Evolutionary conservation across 2,329 filamentous ascomycete genomes (phyloP).

Genomic region (Allantophomopsis cytisporea): DNA sequence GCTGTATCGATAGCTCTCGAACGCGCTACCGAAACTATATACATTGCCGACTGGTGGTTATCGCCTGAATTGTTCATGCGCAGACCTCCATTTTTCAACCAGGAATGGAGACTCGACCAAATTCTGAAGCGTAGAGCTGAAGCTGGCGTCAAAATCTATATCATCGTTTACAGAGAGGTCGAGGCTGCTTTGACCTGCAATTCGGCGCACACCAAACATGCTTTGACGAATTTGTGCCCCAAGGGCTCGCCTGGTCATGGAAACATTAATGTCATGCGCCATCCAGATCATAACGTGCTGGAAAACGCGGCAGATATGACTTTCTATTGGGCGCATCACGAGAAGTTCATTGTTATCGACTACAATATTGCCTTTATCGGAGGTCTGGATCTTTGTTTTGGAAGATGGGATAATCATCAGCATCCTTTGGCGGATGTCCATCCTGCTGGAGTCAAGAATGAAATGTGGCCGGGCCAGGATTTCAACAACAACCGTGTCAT

Average conservation of each 20-base stretch:
- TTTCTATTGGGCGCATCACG: conserved; percentile 95
- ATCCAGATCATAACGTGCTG: conserved; percentile 90
- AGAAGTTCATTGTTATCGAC: conserved; percentile 94
- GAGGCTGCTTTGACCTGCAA: conserved; percentile 79
- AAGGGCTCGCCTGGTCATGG: conserved; percentile 70
- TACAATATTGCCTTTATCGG: conserved; percentile 86
- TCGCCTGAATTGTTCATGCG: conserved; percentile 80
- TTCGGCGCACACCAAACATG: conserved; percentile 83
- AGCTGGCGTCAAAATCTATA: conserved; percentile 84
- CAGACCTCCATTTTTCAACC: conserved; percentile 67
- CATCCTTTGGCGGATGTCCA: conserved; percentile 81
- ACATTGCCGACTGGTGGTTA: conserved; percentile 96
- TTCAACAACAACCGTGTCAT: conserved; percentile 96
- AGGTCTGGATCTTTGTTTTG: conserved; percentile 89
- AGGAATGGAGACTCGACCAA: conserved; percentile 79
- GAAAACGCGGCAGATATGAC: conserved; percentile 94
- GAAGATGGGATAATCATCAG: conserved; percentile 80
- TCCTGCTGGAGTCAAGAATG: conserved; percentile 65
- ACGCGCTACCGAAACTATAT: conserved; percentile 80
- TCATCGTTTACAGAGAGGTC: conserved; percentile 86
- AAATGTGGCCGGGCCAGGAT: conserved; percentile 90
- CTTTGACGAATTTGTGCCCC: conserved; percentile 65
- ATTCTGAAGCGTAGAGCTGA: conserved; percentile 81
- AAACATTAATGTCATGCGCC: conserved; percentile 80
- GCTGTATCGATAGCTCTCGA: conserved; percentile 86